Conservation (phyloP, 768 basidiomycete species). For the Podaxis sp. region DNA sequence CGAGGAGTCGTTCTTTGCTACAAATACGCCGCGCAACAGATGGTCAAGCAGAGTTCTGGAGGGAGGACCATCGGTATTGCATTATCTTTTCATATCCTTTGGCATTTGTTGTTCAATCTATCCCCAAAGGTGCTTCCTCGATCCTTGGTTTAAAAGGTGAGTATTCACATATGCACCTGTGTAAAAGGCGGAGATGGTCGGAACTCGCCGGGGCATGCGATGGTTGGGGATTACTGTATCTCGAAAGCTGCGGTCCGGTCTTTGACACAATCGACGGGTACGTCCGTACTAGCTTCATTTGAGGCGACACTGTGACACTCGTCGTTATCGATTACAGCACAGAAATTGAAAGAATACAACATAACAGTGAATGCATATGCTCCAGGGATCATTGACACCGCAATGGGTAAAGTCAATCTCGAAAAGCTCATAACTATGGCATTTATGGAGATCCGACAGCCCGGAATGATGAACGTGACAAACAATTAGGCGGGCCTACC, state of each 20-base stretch:
- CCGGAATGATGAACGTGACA: neutral
- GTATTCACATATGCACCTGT: neutral
- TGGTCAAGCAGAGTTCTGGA: constrained; percentile 53
- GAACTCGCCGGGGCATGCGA: neutral
- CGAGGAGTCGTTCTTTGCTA: constrained; percentile 63
- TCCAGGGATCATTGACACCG: constrained; percentile 26
- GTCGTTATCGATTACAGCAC: constrained; percentile 22
- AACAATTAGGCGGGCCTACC: neutral
- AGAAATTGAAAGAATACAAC: constrained; percentile 34
- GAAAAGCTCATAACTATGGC: neutral
- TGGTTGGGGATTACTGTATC: constrained; percentile 27
- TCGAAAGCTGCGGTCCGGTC: constrained; percentile 42
- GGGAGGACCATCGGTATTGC: constrained; percentile 50
- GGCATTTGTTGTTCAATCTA: neutral
- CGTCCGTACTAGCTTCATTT: neutral
- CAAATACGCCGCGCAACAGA: constrained; percentile 60
- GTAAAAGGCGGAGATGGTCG: neutral
- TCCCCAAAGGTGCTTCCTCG: constrained; percentile 26
- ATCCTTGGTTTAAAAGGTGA: constrained; percentile 29
- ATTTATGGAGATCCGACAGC: neutral
- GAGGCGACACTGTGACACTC: neutral
- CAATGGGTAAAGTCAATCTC: neutral
- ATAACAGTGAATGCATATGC: constrained; percentile 47
- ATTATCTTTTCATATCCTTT: neutral
- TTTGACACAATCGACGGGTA: constrained; percentile 39